Conservation (phyloP, 495 filamentous ascomycete genomes). For the Neurospora sp. region DNA sequence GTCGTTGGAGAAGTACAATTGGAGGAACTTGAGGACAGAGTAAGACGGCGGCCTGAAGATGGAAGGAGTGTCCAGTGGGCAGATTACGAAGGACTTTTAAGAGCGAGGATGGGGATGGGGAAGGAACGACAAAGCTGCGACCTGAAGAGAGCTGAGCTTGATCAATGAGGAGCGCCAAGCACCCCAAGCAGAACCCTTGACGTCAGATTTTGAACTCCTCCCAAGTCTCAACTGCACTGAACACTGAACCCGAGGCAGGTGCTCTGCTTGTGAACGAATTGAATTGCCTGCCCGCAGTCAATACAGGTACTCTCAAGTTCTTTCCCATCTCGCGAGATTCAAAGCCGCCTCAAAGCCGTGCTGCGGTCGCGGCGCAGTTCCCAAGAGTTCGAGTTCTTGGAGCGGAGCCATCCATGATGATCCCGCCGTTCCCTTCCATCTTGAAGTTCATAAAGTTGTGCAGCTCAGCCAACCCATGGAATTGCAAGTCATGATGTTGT, state of each 20-base stretch:
- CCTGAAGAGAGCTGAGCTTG: not conserved
- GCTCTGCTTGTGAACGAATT: not conserved
- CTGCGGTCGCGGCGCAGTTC: not conserved
- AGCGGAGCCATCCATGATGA: not conserved
- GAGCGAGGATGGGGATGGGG: not conserved
- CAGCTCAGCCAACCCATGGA: not conserved
- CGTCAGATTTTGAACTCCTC: not conserved
- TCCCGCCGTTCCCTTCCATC: not conserved
- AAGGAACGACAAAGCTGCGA: not conserved
- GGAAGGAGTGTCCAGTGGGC: not conserved
- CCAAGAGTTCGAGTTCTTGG: not conserved
- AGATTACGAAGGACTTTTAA: not conserved
- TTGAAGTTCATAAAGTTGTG: not conserved
- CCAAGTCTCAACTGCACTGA: not conserved
- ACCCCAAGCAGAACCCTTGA: not conserved
- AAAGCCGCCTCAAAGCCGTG: not conserved
- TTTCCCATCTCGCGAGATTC: not conserved
- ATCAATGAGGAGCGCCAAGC: not conserved
- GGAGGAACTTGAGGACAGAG: not conserved
- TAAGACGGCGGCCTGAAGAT: not conserved
- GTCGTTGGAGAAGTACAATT: not conserved
- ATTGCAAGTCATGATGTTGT: not conserved
- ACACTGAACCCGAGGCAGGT: not conserved
- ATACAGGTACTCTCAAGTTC: not conserved
- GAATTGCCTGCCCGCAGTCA: not conserved